Evolutionary conservation across 1,139 yeast genomes (phyloP).

Genomic region (Nematodospora anomalae): DNA sequence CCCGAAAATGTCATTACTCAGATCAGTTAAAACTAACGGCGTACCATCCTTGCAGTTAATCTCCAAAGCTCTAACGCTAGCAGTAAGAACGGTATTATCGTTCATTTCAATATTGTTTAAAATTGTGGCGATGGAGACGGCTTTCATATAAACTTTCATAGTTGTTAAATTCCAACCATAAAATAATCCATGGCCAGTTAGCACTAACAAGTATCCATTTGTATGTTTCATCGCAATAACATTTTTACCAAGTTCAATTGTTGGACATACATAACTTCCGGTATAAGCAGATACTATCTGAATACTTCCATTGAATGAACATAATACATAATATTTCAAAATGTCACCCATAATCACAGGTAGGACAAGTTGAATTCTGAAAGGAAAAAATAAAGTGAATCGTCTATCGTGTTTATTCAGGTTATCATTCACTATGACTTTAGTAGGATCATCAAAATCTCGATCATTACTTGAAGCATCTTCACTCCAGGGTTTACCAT

Average conservation of each 20-base stretch:
- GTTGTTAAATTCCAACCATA: conserved; percentile 47
- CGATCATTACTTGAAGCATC: conserved; percentile 32
- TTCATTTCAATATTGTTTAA: conserved; percentile 30
- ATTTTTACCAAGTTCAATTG: conserved; percentile 61
- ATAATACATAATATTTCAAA: conserved; percentile 50
- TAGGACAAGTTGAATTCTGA: conserved; percentile 41
- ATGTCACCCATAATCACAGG: conserved; percentile 31
- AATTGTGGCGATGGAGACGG: conserved; percentile 54
- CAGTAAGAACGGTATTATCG: conserved; percentile 19
- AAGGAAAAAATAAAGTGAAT: conserved; percentile 41
- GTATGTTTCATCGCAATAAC: conserved; percentile 53
- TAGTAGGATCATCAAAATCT: conserved; percentile 49
- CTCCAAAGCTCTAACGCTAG: conserved; percentile 32
- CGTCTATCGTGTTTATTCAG: conserved; percentile 18
- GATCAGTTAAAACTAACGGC: conserved; percentile 41
- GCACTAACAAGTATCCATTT: conserved; percentile 53
- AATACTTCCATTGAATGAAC: conserved; percentile 68
- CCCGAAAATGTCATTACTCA: conserved; percentile 35
- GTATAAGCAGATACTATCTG: conserved; percentile 69
- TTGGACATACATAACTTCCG: conserved; percentile 52
- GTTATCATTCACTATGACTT: conserved; percentile 35
- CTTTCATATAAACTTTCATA: conserved; percentile 33
- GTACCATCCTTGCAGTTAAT: conserved; percentile 36
- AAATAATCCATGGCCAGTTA: conserved; percentile 50
- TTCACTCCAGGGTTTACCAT: conserved; percentile 44